These are phyloP conservation scores for Pleurotus platypus DNA, from an alignment of 768 basidiomycete genomes.

Conservation along the genomic window DNA sequence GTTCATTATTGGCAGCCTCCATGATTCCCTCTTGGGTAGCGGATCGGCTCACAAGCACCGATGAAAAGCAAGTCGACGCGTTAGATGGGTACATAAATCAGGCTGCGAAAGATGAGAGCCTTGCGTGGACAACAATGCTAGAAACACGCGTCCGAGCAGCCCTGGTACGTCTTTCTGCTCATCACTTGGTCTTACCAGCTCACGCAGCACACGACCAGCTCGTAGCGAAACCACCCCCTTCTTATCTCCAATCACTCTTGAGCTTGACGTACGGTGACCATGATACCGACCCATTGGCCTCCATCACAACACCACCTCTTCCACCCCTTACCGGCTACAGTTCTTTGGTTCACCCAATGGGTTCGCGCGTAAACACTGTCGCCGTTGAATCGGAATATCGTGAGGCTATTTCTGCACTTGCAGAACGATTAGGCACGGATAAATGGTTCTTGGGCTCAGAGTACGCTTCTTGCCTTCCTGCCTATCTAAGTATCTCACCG, in stretches of 20 bases:
- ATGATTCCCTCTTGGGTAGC: conserved; percentile 77
- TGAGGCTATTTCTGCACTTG: conserved; percentile 70
- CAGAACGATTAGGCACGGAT: conserved; percentile 71
- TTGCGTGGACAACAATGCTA: conserved; percentile 79
- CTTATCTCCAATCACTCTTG: conserved; percentile 39
- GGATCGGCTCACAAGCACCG: conserved; percentile 37
- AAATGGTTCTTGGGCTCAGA: conserved; percentile 78
- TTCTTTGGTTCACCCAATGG: conserved; percentile 59
- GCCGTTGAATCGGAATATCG: conserved; percentile 56
- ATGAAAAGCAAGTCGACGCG: conserved; percentile 15
- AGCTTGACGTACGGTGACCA: conserved; percentile 27
- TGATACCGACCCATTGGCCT: conserved; percentile 33
- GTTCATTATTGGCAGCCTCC: conserved; percentile 58
- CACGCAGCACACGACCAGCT: conserved; percentile 29
- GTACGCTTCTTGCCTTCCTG: conserved; percentile 31
- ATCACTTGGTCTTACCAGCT: background rate
- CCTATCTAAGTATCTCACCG: background rate
- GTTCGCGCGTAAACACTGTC: conserved; percentile 48
- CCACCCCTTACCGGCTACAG: conserved; percentile 68
- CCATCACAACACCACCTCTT: conserved; percentile 61
- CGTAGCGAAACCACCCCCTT: conserved; percentile 42
- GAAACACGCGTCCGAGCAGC: conserved; percentile 78
- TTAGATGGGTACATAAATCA: conserved; percentile 69
- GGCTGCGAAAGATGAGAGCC: conserved; percentile 64
- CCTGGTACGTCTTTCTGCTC: conserved; percentile 41